Evolutionary conservation across 495 filamentous ascomycete genomes (phyloP), one percentile per base, ranked within the genome.

Genomic region (Penicillium salamii): DNA sequence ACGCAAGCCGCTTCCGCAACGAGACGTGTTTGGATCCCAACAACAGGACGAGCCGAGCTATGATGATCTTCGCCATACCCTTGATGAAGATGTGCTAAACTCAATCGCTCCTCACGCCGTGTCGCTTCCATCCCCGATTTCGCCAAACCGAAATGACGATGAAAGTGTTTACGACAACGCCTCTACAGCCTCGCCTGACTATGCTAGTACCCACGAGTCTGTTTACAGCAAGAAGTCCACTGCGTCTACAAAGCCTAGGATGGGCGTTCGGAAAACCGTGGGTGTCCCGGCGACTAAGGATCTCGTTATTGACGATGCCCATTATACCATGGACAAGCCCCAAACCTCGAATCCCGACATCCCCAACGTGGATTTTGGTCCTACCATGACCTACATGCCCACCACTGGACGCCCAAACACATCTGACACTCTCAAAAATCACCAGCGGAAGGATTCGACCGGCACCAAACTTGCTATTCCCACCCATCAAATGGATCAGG

Each of bases 331-430:
- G 14, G 66, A 72, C 26, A 64, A 61, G 42, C 49, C 53, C 36
- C 33, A 54, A 42, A 46, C 64, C 48, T 33, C 57, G 60, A 72
- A 66, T 47, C 48, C 78, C 17, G 78, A 83, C 38, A 87, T 95
- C 47, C 89, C 90, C 2, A 68, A 71, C 7, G 79, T 97, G 50
- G 87, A 97, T 60, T 97, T 97, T 64, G 92, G 92, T 0, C 89
- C 83, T 14, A 97, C 92, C 2, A 67, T 81, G 62, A 67, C 72
- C 1, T 73, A 85, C 46, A 85, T 87, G 58, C 87, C 87, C 39
- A 63, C 65, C 34, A 69, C 70, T 18, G 54, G 69, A 51, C 63
- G 71, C 41, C 61, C 75, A n/a, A 66, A 50, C 32, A 64, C 71
- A 33, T 58, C 69, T 26, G 58, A 72, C 54, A 56, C 69, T 42